Conservation (phyloP, 768 basidiomycete genomes). For the Termitomyces sp. region DNA sequence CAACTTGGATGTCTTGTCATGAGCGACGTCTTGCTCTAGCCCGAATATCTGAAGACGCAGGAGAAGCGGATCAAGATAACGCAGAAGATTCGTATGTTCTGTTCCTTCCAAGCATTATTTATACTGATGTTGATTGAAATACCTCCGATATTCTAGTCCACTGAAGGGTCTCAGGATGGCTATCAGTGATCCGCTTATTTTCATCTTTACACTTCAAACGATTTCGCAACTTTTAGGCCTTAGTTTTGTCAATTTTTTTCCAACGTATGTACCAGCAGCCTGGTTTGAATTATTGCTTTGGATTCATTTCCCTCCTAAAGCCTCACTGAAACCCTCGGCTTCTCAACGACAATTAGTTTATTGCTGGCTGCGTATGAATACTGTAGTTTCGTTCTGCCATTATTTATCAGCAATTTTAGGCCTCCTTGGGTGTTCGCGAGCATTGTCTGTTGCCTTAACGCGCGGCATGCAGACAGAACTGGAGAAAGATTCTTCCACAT, state of each 20-base stretch:
- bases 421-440: conserved; percentile 61
- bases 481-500: conserved; percentile 66
- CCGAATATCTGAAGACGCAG: conserved; percentile 62
- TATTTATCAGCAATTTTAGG: conserved; percentile 21
- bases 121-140: background rate
- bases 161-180: conserved; percentile 49
- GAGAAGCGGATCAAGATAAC: conserved; percentile 62
- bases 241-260: conserved; percentile 59
- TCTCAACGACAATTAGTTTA: conserved; percentile 51
- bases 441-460: conserved; percentile 42
- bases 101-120: background rate
- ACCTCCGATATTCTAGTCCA: conserved; percentile 26
- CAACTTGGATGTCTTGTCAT: conserved; percentile 45
- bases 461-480: conserved; percentile 53
- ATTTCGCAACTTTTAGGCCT: conserved; percentile 46
- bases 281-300: background rate
- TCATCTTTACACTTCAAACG: conserved; percentile 47
- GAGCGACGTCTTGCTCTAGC: conserved; percentile 58
- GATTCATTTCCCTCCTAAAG: conserved; percentile 20
- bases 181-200: conserved; percentile 47
- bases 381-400: too few species aligned
- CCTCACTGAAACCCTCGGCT: conserved; percentile 55
- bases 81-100: conserved; percentile 46
- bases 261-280: conserved; percentile 27
- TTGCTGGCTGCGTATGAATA: conserved; percentile 50